phyloP scores from a whole-genome alignment of 495 filamentous ascomycete genomes.

The Talaromyces adpressus region DNA sequence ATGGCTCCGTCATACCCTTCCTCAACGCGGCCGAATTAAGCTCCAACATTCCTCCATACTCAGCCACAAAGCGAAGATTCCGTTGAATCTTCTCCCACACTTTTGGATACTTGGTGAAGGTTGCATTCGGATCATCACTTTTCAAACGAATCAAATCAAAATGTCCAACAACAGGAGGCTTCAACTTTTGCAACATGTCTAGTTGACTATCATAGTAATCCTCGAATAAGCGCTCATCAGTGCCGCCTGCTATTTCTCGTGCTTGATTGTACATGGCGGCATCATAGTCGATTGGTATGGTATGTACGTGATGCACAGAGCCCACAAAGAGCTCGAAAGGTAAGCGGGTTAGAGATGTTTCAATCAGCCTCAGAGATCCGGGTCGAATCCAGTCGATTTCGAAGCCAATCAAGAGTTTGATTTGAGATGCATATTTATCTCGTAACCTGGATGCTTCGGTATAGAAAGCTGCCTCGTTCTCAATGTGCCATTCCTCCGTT shows the following conservation, averaged over 20 bases:
- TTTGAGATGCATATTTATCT: constrained; percentile 57
- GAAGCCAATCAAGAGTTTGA: constrained; percentile 81
- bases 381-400: constrained; percentile 87
- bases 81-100: constrained; percentile 70
- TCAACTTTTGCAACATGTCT: constrained; percentile 66
- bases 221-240: constrained; percentile 65
- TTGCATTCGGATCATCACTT: constrained; percentile 56
- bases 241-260: constrained; percentile 46
- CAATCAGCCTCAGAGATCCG: constrained; percentile 51
- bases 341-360: constrained; percentile 49
- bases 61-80: constrained; percentile 63
- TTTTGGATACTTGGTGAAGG: constrained; percentile 42
- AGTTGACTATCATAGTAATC: constrained; percentile 83
- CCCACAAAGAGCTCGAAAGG: constrained; percentile 83
- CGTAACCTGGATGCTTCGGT: constrained; percentile 66
- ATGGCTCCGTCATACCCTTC: constrained; percentile 87
- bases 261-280: constrained; percentile 57
- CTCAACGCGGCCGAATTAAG: constrained; percentile 78
- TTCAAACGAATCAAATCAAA: constrained; percentile 86
- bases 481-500: constrained; percentile 26
- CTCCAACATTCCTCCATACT: constrained; percentile 78
- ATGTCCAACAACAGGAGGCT: constrained; percentile 80
- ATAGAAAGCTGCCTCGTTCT: constrained; percentile 65
- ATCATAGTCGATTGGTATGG: constrained; percentile 87
- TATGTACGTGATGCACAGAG: constrained; percentile 79